Base-by-base conservation (phyloP, 2,329 filamentous ascomycete species). In the Paecilomyces variotii region DNA sequence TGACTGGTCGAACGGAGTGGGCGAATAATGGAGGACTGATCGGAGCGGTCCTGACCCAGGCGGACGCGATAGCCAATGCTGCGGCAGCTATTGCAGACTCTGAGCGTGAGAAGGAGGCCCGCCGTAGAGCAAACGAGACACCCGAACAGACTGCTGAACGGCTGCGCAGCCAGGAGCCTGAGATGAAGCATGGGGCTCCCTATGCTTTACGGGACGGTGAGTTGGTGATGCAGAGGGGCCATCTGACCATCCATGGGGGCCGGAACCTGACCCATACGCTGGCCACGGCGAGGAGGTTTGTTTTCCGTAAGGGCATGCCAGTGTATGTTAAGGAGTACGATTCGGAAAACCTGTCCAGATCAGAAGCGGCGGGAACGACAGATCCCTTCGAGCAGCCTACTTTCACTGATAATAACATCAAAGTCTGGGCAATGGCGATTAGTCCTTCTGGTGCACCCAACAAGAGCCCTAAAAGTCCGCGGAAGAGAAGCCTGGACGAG, bases 21-120 rank as follows among this genome's bases (percentile, higher is more conserved):
- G 76, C 79, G 30, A 89, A 84, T 66, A 83, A 84, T 34, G 94
- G 94, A 59, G 94, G 94, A 2, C 76, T 97, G 62, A 78, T 96
- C 61, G 94, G 94, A 56, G 84, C 92, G 78, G 82, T 97, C 59
- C 80, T 99, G 63, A 95, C 90, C 3, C 73, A 96, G 59, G 91
- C 92, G 28, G 91, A 94, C 72, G 75, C 82, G 4, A 73, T 83
- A 25, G 77, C 82, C 4, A 72, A 76, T 14, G 71, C 79, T 1
- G 78, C 76, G 51, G 69, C 72, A 57, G 79, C 79, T 35, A 76
- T 74, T 57, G 78, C 80, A 61, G 71, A 73, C 6, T 59, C 70
- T 4, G 68, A 68, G 24, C 67, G 73, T 9, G 68, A 78, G 34
- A 81, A 81, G 54, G 67, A 72, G 34, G 62, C 64, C 1, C 59